phyloP scores from a whole-genome alignment of 2,329 filamentous ascomycete species.

The Endoconidiophora laricicola region DNA sequence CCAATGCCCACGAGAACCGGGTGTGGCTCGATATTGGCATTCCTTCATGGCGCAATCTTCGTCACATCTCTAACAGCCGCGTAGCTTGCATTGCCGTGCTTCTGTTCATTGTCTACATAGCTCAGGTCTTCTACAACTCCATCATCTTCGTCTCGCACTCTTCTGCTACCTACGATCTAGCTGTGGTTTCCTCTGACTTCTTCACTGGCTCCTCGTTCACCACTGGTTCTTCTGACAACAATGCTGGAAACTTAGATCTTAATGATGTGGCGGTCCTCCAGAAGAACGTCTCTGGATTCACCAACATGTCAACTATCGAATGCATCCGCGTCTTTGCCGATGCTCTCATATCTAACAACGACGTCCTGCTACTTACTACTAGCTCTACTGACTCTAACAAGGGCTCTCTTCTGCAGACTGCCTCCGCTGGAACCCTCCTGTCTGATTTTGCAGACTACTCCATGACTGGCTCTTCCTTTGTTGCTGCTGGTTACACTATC shows the following conservation, averaged over 20 bases:
- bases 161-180: constrained; percentile 19
- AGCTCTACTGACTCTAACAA: constrained; percentile 7
- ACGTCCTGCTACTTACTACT: constrained; percentile 22
- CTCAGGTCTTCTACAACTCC: constrained; percentile 39
- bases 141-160: constrained; percentile 28
- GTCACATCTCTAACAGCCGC: constrained; percentile 26
- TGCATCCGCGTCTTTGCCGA: constrained; percentile 21
- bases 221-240: constrained; percentile 21
- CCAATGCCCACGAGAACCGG: constrained; percentile 27
- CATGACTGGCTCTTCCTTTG: constrained; percentile 1
- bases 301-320: constrained; percentile 19
- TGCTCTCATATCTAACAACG: constrained; percentile 20
- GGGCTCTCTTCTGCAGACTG: constrained; percentile 22
- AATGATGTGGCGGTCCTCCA: constrained; percentile 19
- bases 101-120: constrained; percentile 26
- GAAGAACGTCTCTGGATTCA: constrained; percentile 16
- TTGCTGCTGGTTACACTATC: not conserved
- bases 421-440: constrained; percentile 17
- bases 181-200: constrained; percentile 23
- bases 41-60: constrained; percentile 33
- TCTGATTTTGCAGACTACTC: constrained; percentile 3
- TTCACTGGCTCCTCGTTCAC: constrained; percentile 23
- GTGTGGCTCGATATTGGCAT: constrained; percentile 38
- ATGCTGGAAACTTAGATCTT: constrained; percentile 14
- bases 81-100: constrained; percentile 24